Base-by-base conservation (phyloP, 2,329 filamentous ascomycete species). In the Sclerotinia spermophila region DNA sequence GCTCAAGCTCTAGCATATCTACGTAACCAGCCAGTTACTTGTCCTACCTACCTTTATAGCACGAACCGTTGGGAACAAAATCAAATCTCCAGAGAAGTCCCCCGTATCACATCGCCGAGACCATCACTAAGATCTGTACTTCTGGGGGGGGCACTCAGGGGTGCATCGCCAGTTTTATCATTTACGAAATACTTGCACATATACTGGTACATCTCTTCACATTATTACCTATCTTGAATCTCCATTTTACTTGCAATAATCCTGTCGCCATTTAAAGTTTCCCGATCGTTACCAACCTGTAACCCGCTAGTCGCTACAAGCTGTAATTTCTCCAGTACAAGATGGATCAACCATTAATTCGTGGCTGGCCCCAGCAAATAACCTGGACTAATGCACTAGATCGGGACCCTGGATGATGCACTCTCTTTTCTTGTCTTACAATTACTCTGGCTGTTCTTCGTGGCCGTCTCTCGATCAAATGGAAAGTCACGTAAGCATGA, bases 401-500 rank as follows among this genome's bases (percentile, higher is more conserved):
- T 64, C 61, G 64, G 40, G 58, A 64, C 58, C 67, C 67, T 69
- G 45, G 56, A 27, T 68, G 58, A 45, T 44, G 42, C 42, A 62
- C 48, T 33, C 44, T 45, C 17, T n/a, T 62, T 51, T 51, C n/a
- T 53, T 53, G 33, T 68, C 40, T 51, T 40, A 64, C 45, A 53
- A 27, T 51, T 64, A 44, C 67, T 64, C n/a, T 69, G 67, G 67
- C 67, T 45, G 67, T 64, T 48, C 51, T 69, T 69, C 58, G 44
- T 69, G 67, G 67, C 58, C 45, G 53, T 69, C 67, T 55, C 58
- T 38, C 19, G 60, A 66, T 53, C 35, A 67, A 45, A 55, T 55
- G 35, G n/a, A 42, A 60, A 67, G 42, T 69, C 58, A 56, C 44
- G n/a, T 69, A 69, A 69, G 67, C 58, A 69, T 51, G 27, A 64